Conservation (phyloP, 176 grass and related monocot genomes). For the Cocos nucifera region DNA sequence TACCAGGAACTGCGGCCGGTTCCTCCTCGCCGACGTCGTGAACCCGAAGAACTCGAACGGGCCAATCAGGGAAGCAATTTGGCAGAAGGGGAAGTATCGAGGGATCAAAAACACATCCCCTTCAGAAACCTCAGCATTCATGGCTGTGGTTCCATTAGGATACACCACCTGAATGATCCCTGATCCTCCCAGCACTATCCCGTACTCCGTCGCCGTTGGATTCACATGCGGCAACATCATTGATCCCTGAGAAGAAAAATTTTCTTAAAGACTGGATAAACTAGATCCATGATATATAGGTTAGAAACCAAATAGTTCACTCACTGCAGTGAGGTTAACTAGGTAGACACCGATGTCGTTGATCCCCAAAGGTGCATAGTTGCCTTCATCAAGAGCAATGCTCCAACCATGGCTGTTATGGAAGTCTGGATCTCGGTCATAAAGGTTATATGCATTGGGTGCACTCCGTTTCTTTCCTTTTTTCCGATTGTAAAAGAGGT, state of each 20-base stretch:
- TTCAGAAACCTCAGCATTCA: constrained; percentile 38
- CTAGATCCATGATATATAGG: background rate
- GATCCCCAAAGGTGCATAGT: constrained; percentile 50
- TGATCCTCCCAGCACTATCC: constrained; percentile 49
- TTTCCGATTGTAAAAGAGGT: constrained; percentile 12
- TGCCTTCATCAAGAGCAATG: constrained; percentile 50
- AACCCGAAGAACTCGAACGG: constrained; percentile 90
- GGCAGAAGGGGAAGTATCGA: constrained; percentile 77
- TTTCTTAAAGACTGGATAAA: too few species aligned
- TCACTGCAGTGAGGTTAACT: constrained; percentile 74
- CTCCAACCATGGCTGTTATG: constrained; percentile 69
- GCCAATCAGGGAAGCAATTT: constrained; percentile 52
- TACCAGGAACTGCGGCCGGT: constrained; percentile 64
- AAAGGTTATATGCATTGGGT: constrained; percentile 65
- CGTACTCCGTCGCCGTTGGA: constrained; percentile 71
- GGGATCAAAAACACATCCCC: constrained; percentile 88
- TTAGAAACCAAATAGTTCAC: background rate
- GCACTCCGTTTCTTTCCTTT: constrained; percentile 27
- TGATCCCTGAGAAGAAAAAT: constrained; percentile 40
- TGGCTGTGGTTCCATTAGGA: constrained; percentile 71
- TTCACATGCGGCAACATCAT: constrained; percentile 88
- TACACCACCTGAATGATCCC: constrained; percentile 57
- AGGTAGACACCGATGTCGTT: constrained; percentile 70
- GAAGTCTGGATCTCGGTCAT: constrained; percentile 49
- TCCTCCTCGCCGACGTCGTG: constrained; percentile 65